Evolutionary conservation across 169 alveolate genomes (phyloP).

Genomic region (Babesia bovis): DNA sequence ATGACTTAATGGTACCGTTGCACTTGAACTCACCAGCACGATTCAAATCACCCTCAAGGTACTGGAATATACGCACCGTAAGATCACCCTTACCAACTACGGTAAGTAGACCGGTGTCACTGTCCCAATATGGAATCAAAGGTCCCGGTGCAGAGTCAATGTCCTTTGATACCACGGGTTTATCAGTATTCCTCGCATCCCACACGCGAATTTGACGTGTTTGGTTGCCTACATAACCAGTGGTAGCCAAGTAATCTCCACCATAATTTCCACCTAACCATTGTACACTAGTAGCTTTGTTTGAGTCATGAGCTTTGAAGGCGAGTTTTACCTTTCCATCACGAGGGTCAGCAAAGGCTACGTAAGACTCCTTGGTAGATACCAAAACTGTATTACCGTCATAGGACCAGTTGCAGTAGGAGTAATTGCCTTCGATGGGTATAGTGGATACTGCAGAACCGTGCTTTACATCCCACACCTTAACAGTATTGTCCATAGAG

Average conservation of each 20-base stretch:
- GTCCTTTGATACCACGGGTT: constrained; percentile 58
- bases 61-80: constrained; percentile 74
- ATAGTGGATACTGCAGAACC: constrained; percentile 59
- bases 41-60: constrained; percentile 62
- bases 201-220: constrained; percentile 74
- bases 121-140: constrained; percentile 76
- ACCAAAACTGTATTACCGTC: constrained; percentile 63
- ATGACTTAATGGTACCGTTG: constrained; percentile 71
- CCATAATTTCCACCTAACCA: constrained; percentile 78
- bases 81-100: constrained; percentile 78
- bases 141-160: constrained; percentile 77
- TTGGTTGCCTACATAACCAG: constrained; percentile 76
- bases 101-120: constrained; percentile 68
- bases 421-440: constrained; percentile 57
- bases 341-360: constrained; percentile 69
- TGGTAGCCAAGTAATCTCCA: constrained; percentile 63
- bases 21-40: constrained; percentile 74
- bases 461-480: constrained; percentile 70
- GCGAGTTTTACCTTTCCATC: constrained; percentile 50
- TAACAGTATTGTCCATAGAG: constrained; percentile 63
- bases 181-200: constrained; percentile 67
- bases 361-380: constrained; percentile 51
- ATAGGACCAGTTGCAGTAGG: constrained; percentile 70
- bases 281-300: constrained; percentile 62
- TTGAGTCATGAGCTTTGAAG: constrained; percentile 69